A percentile compares a stretch with the other conserved stretches of the same genome.
Conservation (phyloP, 1,139 yeast genomes). For the Yamadazyma mexicana region DNA sequence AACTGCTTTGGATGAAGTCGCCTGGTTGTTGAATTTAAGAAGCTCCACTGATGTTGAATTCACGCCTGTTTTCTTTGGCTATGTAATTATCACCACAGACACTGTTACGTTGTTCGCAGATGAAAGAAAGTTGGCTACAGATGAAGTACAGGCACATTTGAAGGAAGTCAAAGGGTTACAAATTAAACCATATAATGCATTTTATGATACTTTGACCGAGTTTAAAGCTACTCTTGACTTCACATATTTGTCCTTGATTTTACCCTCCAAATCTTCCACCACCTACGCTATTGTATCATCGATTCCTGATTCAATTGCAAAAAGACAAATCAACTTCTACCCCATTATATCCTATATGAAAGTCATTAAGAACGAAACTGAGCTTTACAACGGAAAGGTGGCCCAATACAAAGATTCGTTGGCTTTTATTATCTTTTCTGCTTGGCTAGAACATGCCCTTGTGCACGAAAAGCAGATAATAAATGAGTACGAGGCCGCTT, state of each 20-base stretch:
- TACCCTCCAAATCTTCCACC: conserved; percentile 33
- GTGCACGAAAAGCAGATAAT: conserved; percentile 23
- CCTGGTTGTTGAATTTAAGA: conserved; percentile 55
- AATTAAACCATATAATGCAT: conserved; percentile 29
- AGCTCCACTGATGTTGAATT: conserved; percentile 46
- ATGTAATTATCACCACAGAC: conserved; percentile 35
- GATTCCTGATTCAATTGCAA: conserved; percentile 31
- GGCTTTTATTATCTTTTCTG: conserved; percentile 37
- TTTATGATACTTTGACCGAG: conserved; percentile 30
- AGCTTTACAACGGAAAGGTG: conserved; percentile 36
- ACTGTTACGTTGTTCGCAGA: conserved; percentile 39
- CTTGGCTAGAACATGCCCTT: conserved; percentile 45
- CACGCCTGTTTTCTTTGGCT: conserved; percentile 53
- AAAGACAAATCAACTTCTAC: conserved; percentile 23
- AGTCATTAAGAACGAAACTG: conserved; percentile 38
- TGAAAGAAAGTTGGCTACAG: conserved; percentile 27
- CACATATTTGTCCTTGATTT: conserved; percentile 23
- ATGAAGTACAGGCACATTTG: conserved; percentile 15
- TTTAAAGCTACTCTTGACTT: conserved; percentile 22
- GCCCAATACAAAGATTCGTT: conserved; percentile 49
- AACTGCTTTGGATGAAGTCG: conserved; percentile 52
- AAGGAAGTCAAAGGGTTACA: conserved; percentile 30
- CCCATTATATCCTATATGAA: conserved; percentile 39
- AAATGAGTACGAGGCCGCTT: conserved; percentile 45
- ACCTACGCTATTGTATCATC: conserved; percentile 35